Conservation (phyloP, 345 rosid species). For the Laguncularia racemosa region DNA sequence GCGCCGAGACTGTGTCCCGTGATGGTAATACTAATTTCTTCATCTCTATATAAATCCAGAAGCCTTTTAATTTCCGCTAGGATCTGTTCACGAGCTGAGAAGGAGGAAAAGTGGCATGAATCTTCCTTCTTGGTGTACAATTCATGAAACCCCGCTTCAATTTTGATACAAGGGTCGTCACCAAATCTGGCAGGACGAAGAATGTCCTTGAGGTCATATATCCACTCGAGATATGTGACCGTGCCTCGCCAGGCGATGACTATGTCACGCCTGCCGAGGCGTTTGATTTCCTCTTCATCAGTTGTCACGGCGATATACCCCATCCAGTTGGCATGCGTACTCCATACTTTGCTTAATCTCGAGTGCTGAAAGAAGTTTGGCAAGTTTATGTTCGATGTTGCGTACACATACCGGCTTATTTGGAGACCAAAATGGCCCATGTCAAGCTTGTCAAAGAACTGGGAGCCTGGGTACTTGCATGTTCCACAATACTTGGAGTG, state of each 20-base stretch:
- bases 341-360: conserved; percentile 46
- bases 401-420: conserved; percentile 59
- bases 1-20: conserved; percentile 86
- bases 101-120: conserved; percentile 38
- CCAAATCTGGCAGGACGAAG: conserved; percentile 45
- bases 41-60: conserved; percentile 44
- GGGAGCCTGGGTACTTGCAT: conserved; percentile 51
- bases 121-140: conserved; percentile 70
- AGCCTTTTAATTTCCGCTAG: conserved; percentile 58
- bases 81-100: conserved; percentile 69
- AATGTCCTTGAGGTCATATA: conserved; percentile 64
- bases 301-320: conserved; percentile 64
- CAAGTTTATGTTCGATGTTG: conserved; percentile 64
- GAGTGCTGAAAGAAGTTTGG: conserved; percentile 68
- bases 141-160: conserved; percentile 60
- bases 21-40: conserved; percentile 55
- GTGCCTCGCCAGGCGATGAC: conserved; percentile 80
- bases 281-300: conserved; percentile 48
- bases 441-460: conserved; percentile 54
- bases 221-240: conserved; percentile 78
- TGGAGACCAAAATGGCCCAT: conserved; percentile 39
- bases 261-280: conserved; percentile 71
- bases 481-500: conserved; percentile 75
- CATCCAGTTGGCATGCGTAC: conserved; percentile 77
- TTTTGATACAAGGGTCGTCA: conserved; percentile 49